These are phyloP conservation scores for Buxus sempervirens DNA, from an alignment of 164 flowering plant genomes.

Conservation along the genomic window DNA sequence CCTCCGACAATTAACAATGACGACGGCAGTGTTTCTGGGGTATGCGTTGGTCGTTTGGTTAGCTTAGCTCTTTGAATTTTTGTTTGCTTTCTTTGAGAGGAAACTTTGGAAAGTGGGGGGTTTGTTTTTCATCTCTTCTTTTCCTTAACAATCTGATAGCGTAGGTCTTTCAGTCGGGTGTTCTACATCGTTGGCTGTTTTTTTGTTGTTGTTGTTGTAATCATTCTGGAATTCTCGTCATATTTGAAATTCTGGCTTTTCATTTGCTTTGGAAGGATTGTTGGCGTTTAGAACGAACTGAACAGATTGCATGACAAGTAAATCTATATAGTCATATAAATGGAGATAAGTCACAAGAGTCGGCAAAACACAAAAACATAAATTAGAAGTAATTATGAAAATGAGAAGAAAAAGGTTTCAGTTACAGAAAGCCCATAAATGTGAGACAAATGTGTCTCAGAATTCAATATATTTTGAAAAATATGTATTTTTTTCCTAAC, in stretches of 20 bases:
- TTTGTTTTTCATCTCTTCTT: too few species aligned
- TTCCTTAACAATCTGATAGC: too few species aligned
- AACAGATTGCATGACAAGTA: neutral
- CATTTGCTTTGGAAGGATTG: neutral
- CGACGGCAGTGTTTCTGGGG: constrained; percentile 18
- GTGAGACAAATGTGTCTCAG: neutral
- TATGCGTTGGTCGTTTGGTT: constrained; percentile 4
- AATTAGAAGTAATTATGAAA: too few species aligned
- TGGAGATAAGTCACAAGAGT: neutral
- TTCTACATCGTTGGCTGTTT: too few species aligned
- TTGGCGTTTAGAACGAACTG: neutral
- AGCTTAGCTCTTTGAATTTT: neutral
- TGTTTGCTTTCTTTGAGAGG: too few species aligned
- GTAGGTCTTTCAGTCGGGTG: too few species aligned
- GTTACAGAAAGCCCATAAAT: neutral
- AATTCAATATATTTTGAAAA: neutral
- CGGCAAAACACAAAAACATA: neutral
- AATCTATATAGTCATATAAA: neutral
- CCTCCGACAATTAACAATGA: constrained; percentile 16
- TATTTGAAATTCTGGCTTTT: neutral
- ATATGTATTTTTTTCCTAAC: too few species aligned
- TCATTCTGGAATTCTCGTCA: neutral
- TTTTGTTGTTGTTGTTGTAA: too few species aligned
- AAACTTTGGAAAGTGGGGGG: too few species aligned
- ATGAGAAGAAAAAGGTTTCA: neutral